phyloP scores from a whole-genome alignment of 2,329 filamentous ascomycete species.

The Fusarium sp. region DNA sequence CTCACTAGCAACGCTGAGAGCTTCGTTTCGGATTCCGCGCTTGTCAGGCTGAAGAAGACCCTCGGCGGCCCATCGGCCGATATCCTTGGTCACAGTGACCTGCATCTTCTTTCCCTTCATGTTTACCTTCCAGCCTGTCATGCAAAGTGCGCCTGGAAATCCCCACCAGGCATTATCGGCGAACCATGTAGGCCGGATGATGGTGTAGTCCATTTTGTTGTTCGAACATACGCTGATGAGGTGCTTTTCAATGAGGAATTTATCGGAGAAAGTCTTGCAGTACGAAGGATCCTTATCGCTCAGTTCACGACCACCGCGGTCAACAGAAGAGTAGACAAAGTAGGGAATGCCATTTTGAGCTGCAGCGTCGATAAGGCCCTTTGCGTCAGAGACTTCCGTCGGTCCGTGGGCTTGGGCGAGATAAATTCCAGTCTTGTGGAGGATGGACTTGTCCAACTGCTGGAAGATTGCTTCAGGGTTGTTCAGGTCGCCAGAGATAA shows the following conservation, averaged over 20 bases:
- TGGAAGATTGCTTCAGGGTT: conserved; percentile 61
- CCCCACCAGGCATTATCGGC: conserved; percentile 47
- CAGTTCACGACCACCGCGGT: conserved; percentile 73
- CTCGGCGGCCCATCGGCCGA: conserved; percentile 44
- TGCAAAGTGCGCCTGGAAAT: conserved; percentile 44
- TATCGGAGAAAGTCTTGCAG: conserved; percentile 56
- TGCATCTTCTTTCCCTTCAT: conserved; percentile 47
- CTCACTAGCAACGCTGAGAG: conserved; percentile 45
- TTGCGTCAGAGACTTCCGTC: conserved; percentile 62
- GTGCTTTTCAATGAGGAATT: conserved; percentile 70
- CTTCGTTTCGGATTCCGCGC: conserved; percentile 35
- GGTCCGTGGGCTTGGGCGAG: conserved; percentile 51
- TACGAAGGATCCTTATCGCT: conserved; percentile 47
- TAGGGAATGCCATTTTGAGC: conserved; percentile 63
- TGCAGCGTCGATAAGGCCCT: conserved; percentile 63
- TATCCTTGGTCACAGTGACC: conserved; percentile 44
- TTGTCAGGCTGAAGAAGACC: conserved; percentile 34
- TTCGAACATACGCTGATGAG: conserved; percentile 56
- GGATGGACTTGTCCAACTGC: conserved; percentile 28
- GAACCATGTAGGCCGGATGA: conserved; percentile 49
- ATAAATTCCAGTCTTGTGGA: conserved; percentile 36
- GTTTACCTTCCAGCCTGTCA: conserved; percentile 46
- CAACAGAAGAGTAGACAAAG: conserved; percentile 73
- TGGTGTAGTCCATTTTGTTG: conserved; percentile 45
- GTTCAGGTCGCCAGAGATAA: conserved; percentile 68